Base-by-base conservation (phyloP, 768 basidiomycete species). In the Boletus tylopilopsis region DNA sequence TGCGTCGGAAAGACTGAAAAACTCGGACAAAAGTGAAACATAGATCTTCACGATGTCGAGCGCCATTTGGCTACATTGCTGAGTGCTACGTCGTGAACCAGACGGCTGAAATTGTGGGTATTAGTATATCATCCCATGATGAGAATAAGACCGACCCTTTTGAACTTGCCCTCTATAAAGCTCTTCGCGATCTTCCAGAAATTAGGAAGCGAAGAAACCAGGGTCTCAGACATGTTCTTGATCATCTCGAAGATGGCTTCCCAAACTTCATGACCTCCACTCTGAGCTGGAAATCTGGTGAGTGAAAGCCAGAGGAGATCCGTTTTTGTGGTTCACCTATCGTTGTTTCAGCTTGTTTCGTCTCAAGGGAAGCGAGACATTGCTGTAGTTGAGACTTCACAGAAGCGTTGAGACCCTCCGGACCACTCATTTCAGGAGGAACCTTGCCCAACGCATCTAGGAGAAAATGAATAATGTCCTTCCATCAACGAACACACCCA, bases 151-250 rank as follows among this genome's bases (percentile, higher is more conserved):
- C 71, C 47, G 46, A 94, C 94, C 78, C 85, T 92, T 66, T 84
- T 87, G 65, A 89, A 94, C 67, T 90, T 93, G 5, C 96, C 95
- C 36, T 96, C 94, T 71, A 94, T 83, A 62, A 94, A 95, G 21
- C 80, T 83, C 67, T 82, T 90, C 2, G 90, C 85, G 41, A 99
- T 89, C 63, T 84, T 87, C 92, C 93, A 95, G 70, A 97, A 97
- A 59, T 80, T 90, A 13, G 95, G 94, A 21, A 99, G 77, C 2
- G 87, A 79, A n/a, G 84, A 74, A 12, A 94, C 67, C 67, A 97
- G 78, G 34, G 80, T 80, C 64, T 97, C 94, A 4, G 91, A 93
- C n/a, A 93, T 65, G 57, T 77, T 84, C 72, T 92, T 94, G 42
- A 93, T 82, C 74, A 97, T 74, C 34, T 83, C 79, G 43, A 82